These are phyloP conservation scores for Nemania sp. DNA, from an alignment of 2,329 filamentous ascomycete species.

Conservation along the genomic window DNA sequence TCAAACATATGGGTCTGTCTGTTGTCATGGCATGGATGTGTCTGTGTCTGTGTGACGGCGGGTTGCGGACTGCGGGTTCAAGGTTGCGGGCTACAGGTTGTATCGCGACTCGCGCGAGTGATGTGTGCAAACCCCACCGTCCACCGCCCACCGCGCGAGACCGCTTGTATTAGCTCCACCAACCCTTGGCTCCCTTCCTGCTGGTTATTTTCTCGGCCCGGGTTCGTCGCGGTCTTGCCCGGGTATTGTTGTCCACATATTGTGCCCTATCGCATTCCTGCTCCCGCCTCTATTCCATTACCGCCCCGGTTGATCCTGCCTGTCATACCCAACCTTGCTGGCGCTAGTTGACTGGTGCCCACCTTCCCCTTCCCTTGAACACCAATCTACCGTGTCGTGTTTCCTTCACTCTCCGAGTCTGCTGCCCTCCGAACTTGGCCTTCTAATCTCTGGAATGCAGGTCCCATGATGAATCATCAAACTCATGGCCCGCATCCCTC, in stretches of 20 bases:
- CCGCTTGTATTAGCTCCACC: slow-evolving; percentile 9
- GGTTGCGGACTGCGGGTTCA: no score
- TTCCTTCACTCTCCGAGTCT: neutral
- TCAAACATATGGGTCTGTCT: no score
- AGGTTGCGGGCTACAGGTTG: no score
- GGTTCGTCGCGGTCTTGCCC: slow-evolving; percentile 2
- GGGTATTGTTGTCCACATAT: slow-evolving; percentile 11
- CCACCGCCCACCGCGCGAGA: slow-evolving; percentile 22
- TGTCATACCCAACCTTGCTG: slow-evolving; percentile 3
- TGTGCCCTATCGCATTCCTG: slow-evolving; percentile 6
- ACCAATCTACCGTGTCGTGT: slow-evolving; percentile 5
- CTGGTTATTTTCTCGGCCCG: slow-evolving; percentile 12
- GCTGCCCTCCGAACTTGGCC: neutral
- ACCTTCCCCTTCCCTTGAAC: slow-evolving; percentile 1
- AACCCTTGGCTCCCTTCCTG: slow-evolving; percentile 19
- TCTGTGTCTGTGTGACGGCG: no score
- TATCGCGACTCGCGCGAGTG: slow-evolving; percentile 8
- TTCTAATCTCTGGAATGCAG: slow-evolving; percentile 40
- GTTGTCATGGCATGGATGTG: no score
- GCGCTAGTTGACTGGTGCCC: slow-evolving; percentile 11
- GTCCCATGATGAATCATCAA: slow-evolving; percentile 64
- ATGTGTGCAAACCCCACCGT: slow-evolving; percentile 15
- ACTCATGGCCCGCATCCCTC: slow-evolving; percentile 55
- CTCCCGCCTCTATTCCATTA: no score
- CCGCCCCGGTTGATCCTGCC: neutral